A percentile compares a stretch with the other conserved stretches of the same genome.
Conservation (phyloP, 306 rosid genomes). For the Vicia villosa region DNA sequence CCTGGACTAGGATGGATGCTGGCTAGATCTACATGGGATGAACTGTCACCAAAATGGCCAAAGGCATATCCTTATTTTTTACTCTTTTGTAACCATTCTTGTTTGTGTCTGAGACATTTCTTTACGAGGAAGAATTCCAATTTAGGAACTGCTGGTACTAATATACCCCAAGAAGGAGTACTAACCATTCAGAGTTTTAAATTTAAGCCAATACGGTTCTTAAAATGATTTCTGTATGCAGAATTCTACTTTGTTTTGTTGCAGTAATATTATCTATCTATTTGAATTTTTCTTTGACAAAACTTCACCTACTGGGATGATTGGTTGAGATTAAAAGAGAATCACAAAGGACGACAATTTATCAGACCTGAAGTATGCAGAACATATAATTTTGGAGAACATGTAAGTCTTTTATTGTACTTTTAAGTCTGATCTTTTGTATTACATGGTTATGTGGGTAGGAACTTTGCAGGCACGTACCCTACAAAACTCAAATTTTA, state of each 20-base stretch:
- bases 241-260: slow-evolving; percentile 23
- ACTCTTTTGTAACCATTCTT: slow-evolving; percentile 37
- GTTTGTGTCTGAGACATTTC: slow-evolving; percentile 25
- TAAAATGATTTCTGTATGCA: slow-evolving; percentile 9
- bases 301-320: slow-evolving; percentile 94
- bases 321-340: slow-evolving; percentile 89
- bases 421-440: slow-evolving; percentile 20
- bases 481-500: slow-evolving; percentile 20
- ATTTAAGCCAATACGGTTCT: slow-evolving; percentile 3
- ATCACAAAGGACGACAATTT: slow-evolving; percentile 88
- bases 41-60: slow-evolving; percentile 99
- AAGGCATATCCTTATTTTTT: slow-evolving; percentile 90
- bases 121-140: slow-evolving; percentile 21
- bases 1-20: slow-evolving; percentile 99
- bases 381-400: slow-evolving; percentile 95
- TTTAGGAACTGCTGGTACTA: slow-evolving; percentile 13
- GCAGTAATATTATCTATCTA: slow-evolving; percentile 33
- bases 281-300: slow-evolving; percentile 70
- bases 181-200: neutral
- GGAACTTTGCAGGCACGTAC: slow-evolving; percentile 15
- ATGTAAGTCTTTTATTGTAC: slow-evolving; percentile 56
- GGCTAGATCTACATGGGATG: slow-evolving; percentile 83
- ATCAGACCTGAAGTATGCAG: slow-evolving; percentile 97
- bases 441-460: neutral
- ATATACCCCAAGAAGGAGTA: slow-evolving; percentile 4